phyloP scores from a whole-genome alignment of 2,329 filamentous ascomycete species.

The Colletotrichum echinochloae region DNA sequence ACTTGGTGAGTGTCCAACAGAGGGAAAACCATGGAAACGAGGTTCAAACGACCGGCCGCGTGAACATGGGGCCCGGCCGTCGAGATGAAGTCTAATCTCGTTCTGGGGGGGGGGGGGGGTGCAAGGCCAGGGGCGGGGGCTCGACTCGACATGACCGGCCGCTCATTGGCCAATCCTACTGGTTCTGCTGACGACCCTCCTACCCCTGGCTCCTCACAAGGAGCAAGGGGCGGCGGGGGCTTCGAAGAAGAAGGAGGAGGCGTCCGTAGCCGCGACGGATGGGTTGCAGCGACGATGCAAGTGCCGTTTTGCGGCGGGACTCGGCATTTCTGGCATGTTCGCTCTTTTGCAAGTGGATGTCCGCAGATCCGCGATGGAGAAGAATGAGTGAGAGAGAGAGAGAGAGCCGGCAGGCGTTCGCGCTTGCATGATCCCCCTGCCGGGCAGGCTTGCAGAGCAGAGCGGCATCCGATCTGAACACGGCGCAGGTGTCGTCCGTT shows the following conservation, averaged over 20 bases:
- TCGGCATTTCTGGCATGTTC: conserved; percentile 1
- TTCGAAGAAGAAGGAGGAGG: background rate
- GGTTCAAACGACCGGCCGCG: conserved; percentile 29
- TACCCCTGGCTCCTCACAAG: conserved; percentile 15
- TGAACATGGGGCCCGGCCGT: conserved; percentile 33
- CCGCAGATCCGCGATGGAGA: background rate
- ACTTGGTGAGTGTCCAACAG: background rate
- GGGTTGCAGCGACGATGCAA: conserved; percentile 35
- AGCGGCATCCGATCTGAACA: conserved; percentile 23
- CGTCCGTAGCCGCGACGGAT: conserved; percentile 10
- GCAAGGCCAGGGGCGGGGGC: background rate
- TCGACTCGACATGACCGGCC: conserved; percentile 6
- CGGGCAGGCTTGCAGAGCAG: background rate
- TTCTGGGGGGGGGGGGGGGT: background rate
- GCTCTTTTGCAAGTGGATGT: background rate
- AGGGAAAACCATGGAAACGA: conserved; percentile 20
- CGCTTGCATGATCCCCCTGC: background rate
- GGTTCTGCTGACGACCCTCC: background rate
- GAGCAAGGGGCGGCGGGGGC: background rate
- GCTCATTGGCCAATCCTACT: conserved; percentile 20
- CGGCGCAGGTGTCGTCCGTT: conserved; percentile 33
- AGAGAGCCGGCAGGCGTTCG: background rate
- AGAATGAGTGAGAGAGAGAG: too few species aligned
- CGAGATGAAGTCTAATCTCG: conserved; percentile 40
- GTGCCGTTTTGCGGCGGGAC: conserved; percentile 19